phyloP scores from a whole-genome alignment of 306 rosid species.

The Acacia crassicarpa region DNA sequence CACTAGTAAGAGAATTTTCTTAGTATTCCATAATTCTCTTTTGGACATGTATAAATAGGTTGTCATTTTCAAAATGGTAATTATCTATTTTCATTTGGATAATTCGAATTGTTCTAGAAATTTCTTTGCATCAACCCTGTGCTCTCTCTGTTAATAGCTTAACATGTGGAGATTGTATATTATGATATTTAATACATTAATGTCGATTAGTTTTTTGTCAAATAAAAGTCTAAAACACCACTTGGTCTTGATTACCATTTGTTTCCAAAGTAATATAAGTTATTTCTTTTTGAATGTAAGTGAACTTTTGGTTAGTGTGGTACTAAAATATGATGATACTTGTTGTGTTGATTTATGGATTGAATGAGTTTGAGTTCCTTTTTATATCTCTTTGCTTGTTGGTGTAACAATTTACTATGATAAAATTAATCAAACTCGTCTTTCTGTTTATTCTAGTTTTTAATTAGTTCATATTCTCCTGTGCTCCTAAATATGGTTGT shows the following conservation, averaged over 20 bases:
- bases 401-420: background rate
- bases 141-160: background rate
- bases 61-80: background rate
- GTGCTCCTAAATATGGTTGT: slow-evolving; percentile 24
- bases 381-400: background rate
- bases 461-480: slow-evolving; percentile 15
- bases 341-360: background rate
- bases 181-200: background rate
- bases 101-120: background rate
- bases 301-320: background rate
- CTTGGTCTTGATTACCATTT: background rate
- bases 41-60: background rate
- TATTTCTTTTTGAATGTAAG: background rate
- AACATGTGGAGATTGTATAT: background rate
- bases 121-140: background rate
- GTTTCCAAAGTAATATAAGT: background rate
- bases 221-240: background rate
- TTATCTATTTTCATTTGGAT: background rate
- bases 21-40: background rate
- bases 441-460: slow-evolving; percentile 8
- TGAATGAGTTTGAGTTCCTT: background rate
- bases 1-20: background rate
- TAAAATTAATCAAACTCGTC: slow-evolving; percentile 14
- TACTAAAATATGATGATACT: background rate
- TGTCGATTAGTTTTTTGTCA: background rate